Conservation (phyloP, 192 early-diverging fungal genomes). For the Coemansia sp. region DNA sequence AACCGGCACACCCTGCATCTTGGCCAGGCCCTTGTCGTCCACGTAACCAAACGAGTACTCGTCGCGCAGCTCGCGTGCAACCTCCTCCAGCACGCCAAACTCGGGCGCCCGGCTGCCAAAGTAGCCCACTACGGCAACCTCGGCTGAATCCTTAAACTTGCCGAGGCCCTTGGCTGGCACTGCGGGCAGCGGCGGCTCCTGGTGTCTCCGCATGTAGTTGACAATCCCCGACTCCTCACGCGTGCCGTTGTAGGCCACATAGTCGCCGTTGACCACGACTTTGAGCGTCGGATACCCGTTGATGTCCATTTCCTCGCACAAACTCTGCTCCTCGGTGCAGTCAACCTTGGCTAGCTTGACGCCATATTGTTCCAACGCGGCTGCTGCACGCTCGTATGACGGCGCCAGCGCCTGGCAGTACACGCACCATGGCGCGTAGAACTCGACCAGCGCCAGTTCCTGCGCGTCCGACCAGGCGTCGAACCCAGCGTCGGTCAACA, state of each 20-base stretch:
- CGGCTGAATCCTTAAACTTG: slow-evolving; percentile 69
- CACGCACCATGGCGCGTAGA: slow-evolving; percentile 91
- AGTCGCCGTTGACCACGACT: slow-evolving; percentile 65
- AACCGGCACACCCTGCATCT: slow-evolving; percentile 51
- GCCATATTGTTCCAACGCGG: slow-evolving; percentile 63
- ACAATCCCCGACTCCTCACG: slow-evolving; percentile 85
- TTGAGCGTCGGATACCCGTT: slow-evolving; percentile 90
- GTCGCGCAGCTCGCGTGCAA: slow-evolving; percentile 76
- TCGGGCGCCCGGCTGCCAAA: slow-evolving; percentile 56
- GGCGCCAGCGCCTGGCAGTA: slow-evolving; percentile 86
- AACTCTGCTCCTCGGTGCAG: slow-evolving; percentile 77
- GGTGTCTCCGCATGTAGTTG: slow-evolving; percentile 87
- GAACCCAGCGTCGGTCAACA: slow-evolving; percentile 62
- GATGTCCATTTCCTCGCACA: slow-evolving; percentile 76
- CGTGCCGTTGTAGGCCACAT: slow-evolving; percentile 74
- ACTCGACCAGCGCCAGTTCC: slow-evolving; percentile 82
- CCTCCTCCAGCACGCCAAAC: slow-evolving; percentile 57
- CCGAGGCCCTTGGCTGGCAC: slow-evolving; percentile 60
- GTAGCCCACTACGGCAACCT: slow-evolving; percentile 82
- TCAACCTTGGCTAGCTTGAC: slow-evolving; percentile 92
- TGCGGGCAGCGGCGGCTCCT: slow-evolving; percentile 69
- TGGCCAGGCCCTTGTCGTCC: slow-evolving; percentile 54
- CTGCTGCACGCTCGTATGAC: slow-evolving; percentile 88
- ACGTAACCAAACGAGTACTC: slow-evolving; percentile 81
- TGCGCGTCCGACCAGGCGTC: slow-evolving; percentile 55